Base-by-base conservation (phyloP, 2,329 filamentous ascomycete species). In the Aspergillus fumigatus region DNA sequence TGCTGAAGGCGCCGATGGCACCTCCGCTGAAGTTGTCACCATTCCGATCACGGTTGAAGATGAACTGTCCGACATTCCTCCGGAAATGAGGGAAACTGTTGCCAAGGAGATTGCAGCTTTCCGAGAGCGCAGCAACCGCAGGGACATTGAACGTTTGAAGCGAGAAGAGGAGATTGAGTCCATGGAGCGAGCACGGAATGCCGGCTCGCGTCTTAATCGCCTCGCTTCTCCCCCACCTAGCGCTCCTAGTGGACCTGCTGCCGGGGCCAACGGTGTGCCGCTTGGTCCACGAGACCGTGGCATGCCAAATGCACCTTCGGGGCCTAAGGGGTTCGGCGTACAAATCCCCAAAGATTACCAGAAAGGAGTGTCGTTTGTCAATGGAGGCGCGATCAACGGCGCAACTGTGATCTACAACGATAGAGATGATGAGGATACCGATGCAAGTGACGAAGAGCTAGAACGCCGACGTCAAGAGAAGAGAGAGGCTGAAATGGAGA, bases 1-100 rank as follows among this genome's bases (percentile, higher is more conserved):
- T 59, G 75, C 70, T 19, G 82, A 81, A 0, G 72, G 73, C 26
- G 78, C 80, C 40, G 85, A 84, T 41, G 85, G 86, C 35, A 75
- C 76, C 43, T 84, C 85, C 54, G 86, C 90, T 5, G 92, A 96
- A 73, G 88, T 97, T 41, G 88, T 96, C 62, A 96, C 92, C 56
- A 96, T 97, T 57, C 88, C 92, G 3, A 82, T 96, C 32, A 86
- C 88, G 1, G 84, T 89, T 52, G 94, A 99, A 61, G 95, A 99
- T 68, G 94, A 99, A 69, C 80, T 99, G 48, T 88, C 92, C 21
- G 94, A 99, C 67, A 97, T 99, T 50, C 94, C 94, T 0, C 88
- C 90, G 0, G 94, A 97, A 70, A 95, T 96, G 91, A 87, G 94
- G 25, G 94, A 96, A 70, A 92, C 91, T 0, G 94, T 99, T 17